phyloP scores from a whole-genome alignment of 257 asterid genomes.

The Verbascum thapsus region DNA sequence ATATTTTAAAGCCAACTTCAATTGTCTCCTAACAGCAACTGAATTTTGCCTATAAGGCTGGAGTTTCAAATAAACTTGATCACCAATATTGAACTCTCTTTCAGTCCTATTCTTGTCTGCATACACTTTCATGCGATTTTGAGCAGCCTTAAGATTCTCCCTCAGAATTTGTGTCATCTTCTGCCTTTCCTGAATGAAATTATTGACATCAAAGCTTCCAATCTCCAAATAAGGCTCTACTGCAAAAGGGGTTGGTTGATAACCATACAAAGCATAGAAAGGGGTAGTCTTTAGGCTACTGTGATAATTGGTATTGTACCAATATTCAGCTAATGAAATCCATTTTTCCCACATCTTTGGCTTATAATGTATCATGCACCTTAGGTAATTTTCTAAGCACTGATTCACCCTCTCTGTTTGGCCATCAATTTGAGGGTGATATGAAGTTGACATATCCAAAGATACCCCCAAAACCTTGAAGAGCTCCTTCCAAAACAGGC shows the following conservation, averaged over 20 bases:
- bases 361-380: too few species aligned
- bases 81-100: neutral
- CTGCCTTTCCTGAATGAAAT: too few species aligned
- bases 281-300: neutral
- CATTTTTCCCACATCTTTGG: too few species aligned
- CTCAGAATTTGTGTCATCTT: too few species aligned
- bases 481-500: neutral
- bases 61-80: conserved; percentile 12
- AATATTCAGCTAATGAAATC: too few species aligned
- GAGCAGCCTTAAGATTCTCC: neutral
- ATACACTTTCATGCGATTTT: neutral
- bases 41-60: conserved; percentile 20
- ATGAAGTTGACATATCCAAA: neutral
- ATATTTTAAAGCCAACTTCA: neutral
- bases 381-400: neutral
- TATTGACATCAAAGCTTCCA: too few species aligned
- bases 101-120: neutral
- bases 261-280: too few species aligned
- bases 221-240: too few species aligned
- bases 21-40: neutral
- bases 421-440: conserved; percentile 5
- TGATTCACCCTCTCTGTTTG: neutral
- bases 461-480: neutral
- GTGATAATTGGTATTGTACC: neutral
- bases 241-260: too few species aligned